Base-by-base conservation (phyloP, 2,329 filamentous ascomycete species). In the Aspergillus melleus region DNA sequence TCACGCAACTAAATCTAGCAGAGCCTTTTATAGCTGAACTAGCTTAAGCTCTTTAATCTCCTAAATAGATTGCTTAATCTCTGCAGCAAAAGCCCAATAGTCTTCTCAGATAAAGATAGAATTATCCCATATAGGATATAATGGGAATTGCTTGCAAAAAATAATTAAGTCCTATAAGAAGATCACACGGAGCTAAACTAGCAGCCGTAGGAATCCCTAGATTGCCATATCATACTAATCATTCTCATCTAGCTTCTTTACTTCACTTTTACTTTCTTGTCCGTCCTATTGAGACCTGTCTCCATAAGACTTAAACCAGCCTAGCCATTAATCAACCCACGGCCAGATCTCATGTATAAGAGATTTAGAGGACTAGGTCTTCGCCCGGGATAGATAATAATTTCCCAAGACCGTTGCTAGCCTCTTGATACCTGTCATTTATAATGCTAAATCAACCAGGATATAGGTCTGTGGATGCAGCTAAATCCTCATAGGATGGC, bases 261-360 rank as follows among this genome's bases (percentile, higher is more conserved):
- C 32, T 52, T 52, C 19, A 19, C 26, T 32, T 36, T 52, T 5
- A 26, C 49, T 30, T 52, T 52, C 26, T 14, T 52, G 32, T 14
- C 12, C 26, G 5, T 52, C 24, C 26, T 52, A 4, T 26, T 52
- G 49, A 14, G 26, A 11, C 26, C 12, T 32, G 26, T 52, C 49
- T 52, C 49, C n/a, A 29, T 52, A 52, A 16, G 26, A 52, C 26
- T 52, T 26, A 52, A 52, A 52, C 49, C 49, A 52, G 11, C 32
- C 26, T 26, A 52, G 49, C 49, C 26, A 52, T 32, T 52, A 19
- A 52, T 52, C 26, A 32, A 32, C 26, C 26, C 24, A 52, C n/a
- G 16, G 49, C 49, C 14, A 32, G 24, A 52, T 14, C 1, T 24
- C 2, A 14, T 52, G 26, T 4, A 11, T 52, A n/a, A 36, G 49